Conservation (phyloP, 148 eudicot species). For the Vaccinium corymbosum region DNA sequence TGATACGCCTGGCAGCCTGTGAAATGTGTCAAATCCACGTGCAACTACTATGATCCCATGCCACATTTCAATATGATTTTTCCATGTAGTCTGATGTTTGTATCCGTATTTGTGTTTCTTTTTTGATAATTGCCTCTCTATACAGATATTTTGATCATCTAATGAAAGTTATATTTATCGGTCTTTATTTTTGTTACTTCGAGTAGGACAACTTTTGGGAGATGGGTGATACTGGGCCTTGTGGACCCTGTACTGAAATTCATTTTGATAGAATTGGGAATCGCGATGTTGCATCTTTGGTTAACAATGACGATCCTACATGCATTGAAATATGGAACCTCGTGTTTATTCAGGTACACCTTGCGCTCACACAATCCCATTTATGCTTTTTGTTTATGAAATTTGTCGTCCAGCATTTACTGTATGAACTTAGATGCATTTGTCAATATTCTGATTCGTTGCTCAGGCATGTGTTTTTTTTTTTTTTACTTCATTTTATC, state of each 20-base stretch:
- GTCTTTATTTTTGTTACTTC: slow-evolving; percentile 12
- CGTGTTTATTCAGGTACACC: slow-evolving; percentile 88
- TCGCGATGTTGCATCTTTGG: slow-evolving; percentile 89
- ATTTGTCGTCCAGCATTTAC: not conserved
- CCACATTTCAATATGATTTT: not conserved
- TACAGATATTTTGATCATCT: not conserved
- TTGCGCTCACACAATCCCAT: not conserved
- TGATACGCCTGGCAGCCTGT: not conserved
- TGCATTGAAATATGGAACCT: slow-evolving; percentile 98
- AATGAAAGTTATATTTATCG: not conserved
- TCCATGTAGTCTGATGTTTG: not conserved
- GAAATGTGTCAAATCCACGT: not conserved
- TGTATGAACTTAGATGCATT: not conserved
- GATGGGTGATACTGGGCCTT: slow-evolving; percentile 99
- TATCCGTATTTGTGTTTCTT: not conserved
- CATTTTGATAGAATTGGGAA: slow-evolving; percentile 91
- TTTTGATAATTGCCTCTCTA: not conserved
- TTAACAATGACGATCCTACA: slow-evolving; percentile 94
- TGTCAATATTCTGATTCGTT: not conserved
- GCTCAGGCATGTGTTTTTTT: slow-evolving; percentile 14
- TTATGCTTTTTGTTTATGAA: not conserved
- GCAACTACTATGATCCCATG: not conserved
- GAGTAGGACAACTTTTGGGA: slow-evolving; percentile 97
- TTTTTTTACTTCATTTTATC: not conserved
- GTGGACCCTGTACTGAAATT: slow-evolving; percentile 98